Conservation (phyloP, 805 yeast species). For the Wickerhamiella allomyrinae region DNA sequence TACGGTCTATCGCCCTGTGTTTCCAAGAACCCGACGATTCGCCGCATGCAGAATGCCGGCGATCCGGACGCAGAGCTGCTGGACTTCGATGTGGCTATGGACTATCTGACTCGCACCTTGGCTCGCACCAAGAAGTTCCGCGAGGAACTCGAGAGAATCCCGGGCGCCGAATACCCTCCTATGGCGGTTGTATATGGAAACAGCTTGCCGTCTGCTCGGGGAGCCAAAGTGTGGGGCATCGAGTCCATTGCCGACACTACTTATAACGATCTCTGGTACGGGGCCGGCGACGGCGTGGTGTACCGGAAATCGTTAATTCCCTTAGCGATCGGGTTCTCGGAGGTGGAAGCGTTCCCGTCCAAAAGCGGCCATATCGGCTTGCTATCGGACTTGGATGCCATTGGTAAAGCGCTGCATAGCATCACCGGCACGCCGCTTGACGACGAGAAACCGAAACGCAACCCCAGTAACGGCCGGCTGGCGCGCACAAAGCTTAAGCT, state of each 20-base stretch:
- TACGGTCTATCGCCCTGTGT: slow-evolving; percentile 67
- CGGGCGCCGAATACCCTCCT: slow-evolving; percentile 54
- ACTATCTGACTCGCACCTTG: slow-evolving; percentile 50
- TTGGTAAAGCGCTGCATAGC: slow-evolving; percentile 50
- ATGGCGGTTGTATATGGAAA: slow-evolving; percentile 71
- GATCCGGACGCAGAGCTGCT: slow-evolving; percentile 7
- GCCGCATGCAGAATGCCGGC: slow-evolving; percentile 8
- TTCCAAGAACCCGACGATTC: slow-evolving; percentile 17
- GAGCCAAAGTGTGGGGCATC: slow-evolving; percentile 47
- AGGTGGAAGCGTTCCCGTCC: slow-evolving; percentile 52
- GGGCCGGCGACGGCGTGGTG: slow-evolving; percentile 90
- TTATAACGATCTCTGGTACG: slow-evolving; percentile 65
- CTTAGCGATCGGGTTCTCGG: slow-evolving; percentile 51
- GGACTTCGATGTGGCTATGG: slow-evolving; percentile 38
- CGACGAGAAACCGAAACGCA: neutral
- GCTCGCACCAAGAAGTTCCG: slow-evolving; percentile 43
- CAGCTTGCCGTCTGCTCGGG: slow-evolving; percentile 72
- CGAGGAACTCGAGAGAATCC: slow-evolving; percentile 37
- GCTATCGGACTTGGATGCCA: slow-evolving; percentile 55
- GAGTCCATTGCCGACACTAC: slow-evolving; percentile 57
- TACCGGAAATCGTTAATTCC: slow-evolving; percentile 77
- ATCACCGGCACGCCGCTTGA: neutral
- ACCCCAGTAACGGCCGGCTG: neutral
- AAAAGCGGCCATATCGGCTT: slow-evolving; percentile 66
- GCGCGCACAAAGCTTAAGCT: neutral